These are phyloP conservation scores for Pueraria montana DNA, from an alignment of 306 rosid genomes.

Conservation along the genomic window DNA sequence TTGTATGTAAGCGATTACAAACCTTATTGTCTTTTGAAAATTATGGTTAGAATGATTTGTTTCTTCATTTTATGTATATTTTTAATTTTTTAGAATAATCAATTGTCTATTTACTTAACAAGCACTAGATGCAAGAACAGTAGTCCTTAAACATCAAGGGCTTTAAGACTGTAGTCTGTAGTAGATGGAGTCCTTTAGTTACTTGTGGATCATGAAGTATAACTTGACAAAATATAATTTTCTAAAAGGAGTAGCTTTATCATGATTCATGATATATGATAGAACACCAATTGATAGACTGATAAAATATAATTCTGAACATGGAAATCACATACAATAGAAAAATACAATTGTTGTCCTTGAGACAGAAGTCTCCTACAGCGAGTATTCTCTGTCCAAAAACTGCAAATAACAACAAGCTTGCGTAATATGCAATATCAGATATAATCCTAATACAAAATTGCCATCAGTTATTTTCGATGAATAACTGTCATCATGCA, in stretches of 20 bases:
- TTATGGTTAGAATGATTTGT: conserved; percentile 15
- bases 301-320: not conserved
- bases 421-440: not conserved
- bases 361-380: not conserved
- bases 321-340: not conserved
- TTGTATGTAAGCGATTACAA: conserved; percentile 7
- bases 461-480: not conserved
- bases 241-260: conserved; percentile 7
- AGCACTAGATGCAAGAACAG: conserved; percentile 14
- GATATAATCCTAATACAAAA: not conserved
- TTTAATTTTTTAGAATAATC: not conserved
- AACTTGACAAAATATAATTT: conserved; percentile 25
- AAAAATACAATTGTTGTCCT: not conserved
- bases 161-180: conserved; percentile 22
- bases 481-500: not conserved
- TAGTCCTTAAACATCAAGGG: conserved; percentile 21
- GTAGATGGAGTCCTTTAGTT: conserved; percentile 8
- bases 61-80: conserved; percentile 11
- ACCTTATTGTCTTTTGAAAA: conserved; percentile 25
- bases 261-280: conserved; percentile 4
- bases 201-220: conserved; percentile 15
- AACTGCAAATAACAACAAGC: not conserved
- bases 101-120: conserved; percentile 29
- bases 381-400: not conserved
- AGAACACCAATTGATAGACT: not conserved